Conservation (phyloP, 441 rosid genomes). For the Rhodomyrtus psidioides region DNA sequence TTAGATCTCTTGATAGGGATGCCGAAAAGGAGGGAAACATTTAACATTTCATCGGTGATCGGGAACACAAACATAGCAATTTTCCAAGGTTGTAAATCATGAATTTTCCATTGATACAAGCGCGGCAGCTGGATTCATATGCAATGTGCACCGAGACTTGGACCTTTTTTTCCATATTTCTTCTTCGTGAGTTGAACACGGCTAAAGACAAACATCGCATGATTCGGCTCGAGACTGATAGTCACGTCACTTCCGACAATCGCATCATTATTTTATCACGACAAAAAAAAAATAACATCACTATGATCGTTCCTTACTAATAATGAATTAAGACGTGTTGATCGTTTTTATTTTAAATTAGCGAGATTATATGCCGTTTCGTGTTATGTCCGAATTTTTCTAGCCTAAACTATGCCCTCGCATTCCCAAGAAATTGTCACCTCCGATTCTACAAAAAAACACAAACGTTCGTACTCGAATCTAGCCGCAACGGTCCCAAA, state of each 20-base stretch:
- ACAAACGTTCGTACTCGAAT: background rate
- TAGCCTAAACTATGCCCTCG: background rate
- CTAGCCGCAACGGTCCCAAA: background rate
- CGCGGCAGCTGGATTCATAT: no score
- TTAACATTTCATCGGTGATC: background rate
- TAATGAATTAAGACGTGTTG: background rate
- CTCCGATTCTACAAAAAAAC: background rate
- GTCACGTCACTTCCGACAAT: fast-evolving
- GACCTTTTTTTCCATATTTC: background rate
- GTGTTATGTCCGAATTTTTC: background rate
- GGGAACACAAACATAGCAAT: background rate
- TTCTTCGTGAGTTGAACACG: background rate
- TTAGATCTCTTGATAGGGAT: background rate
- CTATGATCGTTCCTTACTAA: fast-evolving
- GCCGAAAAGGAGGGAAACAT: background rate
- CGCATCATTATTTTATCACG: fast-evolving
- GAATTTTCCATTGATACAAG: background rate
- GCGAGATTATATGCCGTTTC: background rate
- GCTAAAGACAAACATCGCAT: no score
- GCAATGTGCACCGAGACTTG: fast-evolving
- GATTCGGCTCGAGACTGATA: fast-evolving
- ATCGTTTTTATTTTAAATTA: no score
- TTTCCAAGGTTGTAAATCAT: fast-evolving
- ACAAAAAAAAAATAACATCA: background rate
- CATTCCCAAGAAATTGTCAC: background rate